Percentiles rank a stretch among this genome's conserved stretches.
These are phyloP conservation scores for Boletus insuetus DNA, from an alignment of 768 basidiomycete species.

Conservation along the genomic window DNA sequence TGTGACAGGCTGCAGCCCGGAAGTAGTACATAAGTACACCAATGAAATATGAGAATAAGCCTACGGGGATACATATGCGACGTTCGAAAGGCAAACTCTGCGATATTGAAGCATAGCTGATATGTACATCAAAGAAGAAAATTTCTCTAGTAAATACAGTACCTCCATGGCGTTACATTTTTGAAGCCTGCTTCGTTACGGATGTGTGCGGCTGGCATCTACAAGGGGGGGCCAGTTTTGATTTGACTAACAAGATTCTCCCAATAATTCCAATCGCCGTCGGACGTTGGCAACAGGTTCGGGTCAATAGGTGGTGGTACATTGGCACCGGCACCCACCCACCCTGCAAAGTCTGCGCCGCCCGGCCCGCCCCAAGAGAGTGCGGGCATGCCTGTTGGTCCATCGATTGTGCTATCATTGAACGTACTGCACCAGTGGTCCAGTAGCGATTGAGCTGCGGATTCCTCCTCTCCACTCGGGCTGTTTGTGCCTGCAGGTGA, in stretches of 20 bases:
- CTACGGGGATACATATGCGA: no score
- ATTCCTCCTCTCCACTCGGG: conserved; percentile 70
- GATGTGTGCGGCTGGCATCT: conserved; percentile 8
- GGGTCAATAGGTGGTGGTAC: conserved; percentile 40
- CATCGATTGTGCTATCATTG: conserved; percentile 60
- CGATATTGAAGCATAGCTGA: conserved; percentile 1
- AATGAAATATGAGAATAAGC: no score
- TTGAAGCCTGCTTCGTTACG: conserved; percentile 10
- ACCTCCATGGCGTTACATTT: conserved; percentile 1
- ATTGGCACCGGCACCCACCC: conserved; percentile 47
- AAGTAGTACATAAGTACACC: no score
- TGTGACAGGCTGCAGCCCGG: no score
- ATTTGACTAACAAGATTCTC: conserved; percentile 67
- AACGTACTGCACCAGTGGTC: conserved; percentile 87
- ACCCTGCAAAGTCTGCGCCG: conserved; percentile 55
- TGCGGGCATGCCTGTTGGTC: conserved; percentile 42
- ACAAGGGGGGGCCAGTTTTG: conserved; percentile 36
- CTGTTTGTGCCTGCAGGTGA: conserved; percentile 70
- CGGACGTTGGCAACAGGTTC: conserved; percentile 46
- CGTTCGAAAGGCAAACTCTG: neutral
- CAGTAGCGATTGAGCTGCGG: conserved; percentile 70
- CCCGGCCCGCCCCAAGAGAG: conserved; percentile 62
- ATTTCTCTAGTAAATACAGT: conserved; percentile 9
- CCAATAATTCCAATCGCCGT: conserved; percentile 81
- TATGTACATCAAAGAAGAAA: conserved; percentile 8